Conservation (phyloP, 805 yeast species). For the Kazachstania africana region DNA sequence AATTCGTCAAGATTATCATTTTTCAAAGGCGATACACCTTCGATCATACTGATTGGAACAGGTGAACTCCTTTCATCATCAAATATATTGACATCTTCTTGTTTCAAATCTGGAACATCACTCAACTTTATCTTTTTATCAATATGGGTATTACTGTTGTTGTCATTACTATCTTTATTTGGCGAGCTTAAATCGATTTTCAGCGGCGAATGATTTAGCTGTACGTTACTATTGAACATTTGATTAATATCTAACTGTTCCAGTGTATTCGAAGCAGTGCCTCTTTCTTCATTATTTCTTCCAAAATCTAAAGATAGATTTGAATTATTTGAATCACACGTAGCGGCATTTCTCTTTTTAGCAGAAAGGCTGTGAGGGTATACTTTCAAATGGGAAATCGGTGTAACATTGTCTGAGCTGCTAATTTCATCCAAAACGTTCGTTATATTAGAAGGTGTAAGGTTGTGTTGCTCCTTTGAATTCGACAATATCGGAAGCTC, state of each 20-base stretch:
- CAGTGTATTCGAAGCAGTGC: conserved; percentile 4
- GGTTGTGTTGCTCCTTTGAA: too few relatives aligned
- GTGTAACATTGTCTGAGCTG: too few relatives aligned
- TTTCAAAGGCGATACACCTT: too few relatives aligned
- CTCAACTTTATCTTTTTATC: conserved; percentile 13
- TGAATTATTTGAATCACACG: not conserved
- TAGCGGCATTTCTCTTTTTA: conserved; percentile 3
- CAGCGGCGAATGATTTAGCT: conserved; percentile 14
- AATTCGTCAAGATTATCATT: too few relatives aligned
- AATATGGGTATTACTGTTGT: conserved; percentile 4
- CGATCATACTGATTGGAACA: conserved; percentile 20
- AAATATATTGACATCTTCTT: conserved; percentile 1
- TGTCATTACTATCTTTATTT: conserved; percentile 2
- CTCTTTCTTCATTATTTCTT: conserved; percentile 2
- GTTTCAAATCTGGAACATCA: conserved; percentile 11
- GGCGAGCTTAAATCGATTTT: conserved; percentile 16
- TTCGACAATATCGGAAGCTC: too few relatives aligned
- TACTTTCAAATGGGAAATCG: conserved; percentile 5
- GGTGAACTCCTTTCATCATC: conserved; percentile 10
- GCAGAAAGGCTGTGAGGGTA: conserved; percentile 13
- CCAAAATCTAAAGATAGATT: conserved; percentile 7
- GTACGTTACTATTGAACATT: conserved; percentile 6
- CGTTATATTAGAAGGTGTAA: too few relatives aligned
- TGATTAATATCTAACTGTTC: conserved; percentile 15
- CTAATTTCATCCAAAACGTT: too few relatives aligned